Conservation (phyloP, 495 filamentous ascomycete genomes). For the Ramalina peruviana region DNA sequence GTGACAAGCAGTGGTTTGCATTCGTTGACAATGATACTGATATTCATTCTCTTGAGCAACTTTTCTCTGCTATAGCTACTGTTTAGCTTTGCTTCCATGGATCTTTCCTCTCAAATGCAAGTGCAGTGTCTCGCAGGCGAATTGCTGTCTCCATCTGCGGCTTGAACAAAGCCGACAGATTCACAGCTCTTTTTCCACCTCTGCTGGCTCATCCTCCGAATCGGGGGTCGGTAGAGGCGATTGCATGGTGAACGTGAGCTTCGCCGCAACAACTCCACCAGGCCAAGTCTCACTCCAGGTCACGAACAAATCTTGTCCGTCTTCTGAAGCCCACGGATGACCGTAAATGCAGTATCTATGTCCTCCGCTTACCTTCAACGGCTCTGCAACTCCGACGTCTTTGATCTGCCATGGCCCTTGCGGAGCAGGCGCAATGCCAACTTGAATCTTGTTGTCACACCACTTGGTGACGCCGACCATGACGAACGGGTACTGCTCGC, state of each 20-base stretch:
- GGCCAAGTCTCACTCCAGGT: slow-evolving; percentile 21
- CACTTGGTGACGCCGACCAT: slow-evolving; percentile 19
- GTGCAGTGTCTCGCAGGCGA: too few species aligned
- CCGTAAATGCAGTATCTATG: slow-evolving; percentile 20
- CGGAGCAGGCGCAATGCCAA: slow-evolving; percentile 11
- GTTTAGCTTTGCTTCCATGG: too few species aligned
- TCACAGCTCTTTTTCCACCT: background rate
- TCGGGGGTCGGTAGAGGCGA: slow-evolving; percentile 22
- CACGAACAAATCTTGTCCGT: slow-evolving; percentile 15
- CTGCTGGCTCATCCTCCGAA: slow-evolving; percentile 21
- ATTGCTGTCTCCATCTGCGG: too few species aligned
- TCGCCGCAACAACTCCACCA: slow-evolving; percentile 17
- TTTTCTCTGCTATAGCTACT: too few species aligned
- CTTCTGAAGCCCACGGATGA: slow-evolving; percentile 18
- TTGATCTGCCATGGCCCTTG: slow-evolving; percentile 19
- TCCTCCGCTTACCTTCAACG: slow-evolving; percentile 5
- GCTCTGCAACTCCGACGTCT: slow-evolving; percentile 7
- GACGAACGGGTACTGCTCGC: slow-evolving; percentile 10
- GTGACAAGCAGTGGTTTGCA: too few species aligned
- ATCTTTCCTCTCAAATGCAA: too few species aligned
- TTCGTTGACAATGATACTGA: too few species aligned
- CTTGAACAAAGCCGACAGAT: too few species aligned
- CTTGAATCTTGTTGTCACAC: slow-evolving; percentile 14
- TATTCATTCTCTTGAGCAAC: too few species aligned
- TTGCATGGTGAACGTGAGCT: slow-evolving; percentile 18